Base-by-base conservation (phyloP, 257 asterid species). In the Galeopsis tetrahit region DNA sequence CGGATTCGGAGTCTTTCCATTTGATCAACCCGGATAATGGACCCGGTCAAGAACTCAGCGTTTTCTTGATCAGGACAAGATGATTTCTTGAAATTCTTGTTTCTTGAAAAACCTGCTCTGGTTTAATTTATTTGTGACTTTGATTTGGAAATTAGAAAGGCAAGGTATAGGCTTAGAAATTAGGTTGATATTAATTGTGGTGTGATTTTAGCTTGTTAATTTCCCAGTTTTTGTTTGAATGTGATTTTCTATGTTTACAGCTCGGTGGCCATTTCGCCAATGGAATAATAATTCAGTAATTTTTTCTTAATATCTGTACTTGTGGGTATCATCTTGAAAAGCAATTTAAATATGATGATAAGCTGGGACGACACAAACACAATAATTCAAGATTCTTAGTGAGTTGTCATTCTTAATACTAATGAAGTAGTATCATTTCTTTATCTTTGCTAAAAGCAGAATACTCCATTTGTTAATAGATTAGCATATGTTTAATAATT, bases 1-100 rank as follows among this genome's bases (percentile, higher is more conserved):
- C 91, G 2, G 96, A 95, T 58, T 92, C 98, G 0, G 97, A 95
- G 82, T 92, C 97, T 17, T 95, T 88, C 77, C 98, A 95, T 79
- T 71, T 95, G 77, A 87, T 95, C 80, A 92, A 89, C 84, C 99
- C 91, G 56, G 99, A 86, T 43, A 86, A 89, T 0, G 88, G 89
- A 0, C 96, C 88, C 69, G 96, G 88, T 60, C 98, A 95, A 77
- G 99, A 95, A 80, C 89, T 95, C 78, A 92, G 99, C 53, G 74
- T 95, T 44, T 95, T 90, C 94, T 85, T 95, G 93, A 81, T 95
- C 44, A 80, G 97, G 60, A 79, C 98, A 32, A 88, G 83, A 69
- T 88, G 84, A 86, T 5, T 11, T 7, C 7, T 5, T 13, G 9
- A 11, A 14, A 17, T 35, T 0, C 79, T 68, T 38, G 77, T 51